A percentile compares a stretch with the other conserved stretches of the same genome.
phyloP scores from a whole-genome alignment of 108 stramenopile species.

The Cafeteria roenbergensis region DNA sequence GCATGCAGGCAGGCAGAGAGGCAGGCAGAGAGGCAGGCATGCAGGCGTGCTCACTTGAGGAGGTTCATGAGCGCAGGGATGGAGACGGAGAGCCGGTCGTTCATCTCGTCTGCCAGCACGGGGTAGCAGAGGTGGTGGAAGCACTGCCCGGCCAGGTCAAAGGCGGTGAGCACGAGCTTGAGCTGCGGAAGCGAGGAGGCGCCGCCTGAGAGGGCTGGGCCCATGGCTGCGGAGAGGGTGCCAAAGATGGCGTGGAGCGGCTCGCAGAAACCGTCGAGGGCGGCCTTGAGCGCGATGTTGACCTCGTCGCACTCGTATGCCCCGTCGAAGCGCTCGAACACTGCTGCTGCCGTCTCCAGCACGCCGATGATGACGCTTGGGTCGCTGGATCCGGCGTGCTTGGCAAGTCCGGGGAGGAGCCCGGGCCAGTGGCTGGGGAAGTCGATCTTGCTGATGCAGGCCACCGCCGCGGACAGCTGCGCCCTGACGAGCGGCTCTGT shows the following conservation, averaged over 20 bases:
- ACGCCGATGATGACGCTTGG: slow-evolving; percentile 69
- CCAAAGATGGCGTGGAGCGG: slow-evolving; percentile 56
- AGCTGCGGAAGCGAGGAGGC: slow-evolving; percentile 17
- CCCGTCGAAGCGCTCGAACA: slow-evolving; percentile 80
- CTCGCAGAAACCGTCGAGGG: slow-evolving; percentile 64
- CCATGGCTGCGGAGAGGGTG: too few relatives aligned
- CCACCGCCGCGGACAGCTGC: slow-evolving; percentile 76
- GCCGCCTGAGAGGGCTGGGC: too few relatives aligned
- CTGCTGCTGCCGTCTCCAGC: too few relatives aligned
- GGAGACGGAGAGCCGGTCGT: slow-evolving; percentile 81
- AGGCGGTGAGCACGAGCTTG: slow-evolving; percentile 39
- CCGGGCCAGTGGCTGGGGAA: slow-evolving; percentile 82
- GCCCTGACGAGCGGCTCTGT: slow-evolving; percentile 70
- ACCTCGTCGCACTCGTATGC: slow-evolving; percentile 62
- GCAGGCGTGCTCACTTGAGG: too few relatives aligned
- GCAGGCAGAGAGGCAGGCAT: too few relatives aligned
- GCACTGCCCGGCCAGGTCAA: slow-evolving; percentile 67
- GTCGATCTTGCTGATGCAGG: slow-evolving; percentile 75
- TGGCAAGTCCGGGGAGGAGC: slow-evolving; percentile 72
- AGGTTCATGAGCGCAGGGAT: slow-evolving; percentile 71
- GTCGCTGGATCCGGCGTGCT: slow-evolving; percentile 55
- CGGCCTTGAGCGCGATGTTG: slow-evolving; percentile 41
- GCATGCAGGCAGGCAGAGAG: too few relatives aligned
- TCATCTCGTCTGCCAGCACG: slow-evolving; percentile 90
- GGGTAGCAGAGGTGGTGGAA: slow-evolving; percentile 84